phyloP scores from a whole-genome alignment of 805 yeast genomes.

The Wickerhamomyces strasburgensis region DNA sequence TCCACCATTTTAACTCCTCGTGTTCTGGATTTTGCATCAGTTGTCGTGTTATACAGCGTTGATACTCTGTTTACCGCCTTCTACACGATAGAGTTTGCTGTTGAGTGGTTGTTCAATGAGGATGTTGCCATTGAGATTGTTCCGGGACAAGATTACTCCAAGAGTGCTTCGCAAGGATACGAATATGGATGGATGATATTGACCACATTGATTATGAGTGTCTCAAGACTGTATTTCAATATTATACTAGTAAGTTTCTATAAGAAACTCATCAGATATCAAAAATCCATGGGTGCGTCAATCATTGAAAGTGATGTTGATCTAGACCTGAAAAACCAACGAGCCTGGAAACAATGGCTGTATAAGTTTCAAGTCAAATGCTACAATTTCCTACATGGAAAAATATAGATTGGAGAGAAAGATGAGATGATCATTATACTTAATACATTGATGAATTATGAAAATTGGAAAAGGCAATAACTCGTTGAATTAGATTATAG shows the following conservation, averaged over 20 bases:
- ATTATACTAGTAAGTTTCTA: constrained; percentile 55
- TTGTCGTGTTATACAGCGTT: constrained; percentile 53
- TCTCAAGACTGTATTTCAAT: constrained; percentile 54
- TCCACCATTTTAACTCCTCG: constrained; percentile 46
- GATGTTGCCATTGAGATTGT: constrained; percentile 22
- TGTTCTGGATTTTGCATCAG: constrained; percentile 56
- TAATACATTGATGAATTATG: too few species aligned
- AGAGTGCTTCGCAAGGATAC: constrained; percentile 54
- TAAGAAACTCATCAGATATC: constrained; percentile 46
- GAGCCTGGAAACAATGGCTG: constrained; percentile 25
- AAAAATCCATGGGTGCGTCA: constrained; percentile 35
- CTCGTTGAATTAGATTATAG: too few species aligned
- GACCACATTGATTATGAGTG: constrained; percentile 43
- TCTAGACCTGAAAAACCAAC: constrained; percentile 30
- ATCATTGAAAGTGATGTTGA: constrained; percentile 30
- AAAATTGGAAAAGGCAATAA: too few species aligned
- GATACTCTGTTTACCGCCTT: constrained; percentile 66
- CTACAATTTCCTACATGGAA: constrained; percentile 21
- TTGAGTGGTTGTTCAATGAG: constrained; percentile 67
- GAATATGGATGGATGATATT: constrained; percentile 55
- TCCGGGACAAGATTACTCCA: constrained; percentile 26
- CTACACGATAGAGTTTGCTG: constrained; percentile 70
- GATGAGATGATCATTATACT: too few species aligned
- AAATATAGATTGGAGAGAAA: constrained; percentile 1
- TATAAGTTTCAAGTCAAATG: constrained; percentile 27